Evolutionary conservation across 139 green algal genomes (phyloP), one percentile per base, ranked within the genome.

Genomic region (Helicosporidium sp.): DNA sequence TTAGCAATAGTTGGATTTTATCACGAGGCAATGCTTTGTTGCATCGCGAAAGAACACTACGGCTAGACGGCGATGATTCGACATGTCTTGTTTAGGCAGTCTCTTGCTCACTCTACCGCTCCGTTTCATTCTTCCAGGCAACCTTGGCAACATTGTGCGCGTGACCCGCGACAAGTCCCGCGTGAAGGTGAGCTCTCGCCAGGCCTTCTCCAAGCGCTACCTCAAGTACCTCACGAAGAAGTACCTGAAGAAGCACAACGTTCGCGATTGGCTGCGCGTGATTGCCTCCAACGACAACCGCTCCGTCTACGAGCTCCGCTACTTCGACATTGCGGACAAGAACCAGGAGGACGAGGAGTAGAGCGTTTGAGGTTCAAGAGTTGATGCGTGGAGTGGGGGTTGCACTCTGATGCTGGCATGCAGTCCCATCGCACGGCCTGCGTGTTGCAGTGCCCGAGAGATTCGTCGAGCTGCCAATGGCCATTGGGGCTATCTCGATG

Each of bases 171-270:
- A 96, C 51, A 96, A 93, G 79, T 81, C 60, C 49, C 87, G 83
- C 72, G 66, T 96, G 17, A 78, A 61, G n/a, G 75, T 96, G 23
- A 91, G 78, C 42, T 53, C 55, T 20, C 78, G 87, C 53, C 60
- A 66, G 8, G 48, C 71, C 26, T 80, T 95, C 60, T 84, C 72
- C 62, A 95, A 95, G 83, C 62, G 77, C 47, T 79, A 64, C 57
- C 70, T 98, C 42, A 98, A 98, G 77, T 98, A 98, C 75, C 64
- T 97, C 44, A 97, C 88, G 24, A 97, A 97, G 83, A 97, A 97
- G 73, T 94, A 87, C 79, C 54, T 95, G 60, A 95, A 94, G 77
- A 96, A 97, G 85, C 84, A 98, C 85, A 93, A 91, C 64, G 89
- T 98, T 43, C 74, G 84, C 22, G 86, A 96, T 60, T 96, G 87